Conservation (phyloP, 345 rosid species). For the Pseudoturritis turrita region DNA sequence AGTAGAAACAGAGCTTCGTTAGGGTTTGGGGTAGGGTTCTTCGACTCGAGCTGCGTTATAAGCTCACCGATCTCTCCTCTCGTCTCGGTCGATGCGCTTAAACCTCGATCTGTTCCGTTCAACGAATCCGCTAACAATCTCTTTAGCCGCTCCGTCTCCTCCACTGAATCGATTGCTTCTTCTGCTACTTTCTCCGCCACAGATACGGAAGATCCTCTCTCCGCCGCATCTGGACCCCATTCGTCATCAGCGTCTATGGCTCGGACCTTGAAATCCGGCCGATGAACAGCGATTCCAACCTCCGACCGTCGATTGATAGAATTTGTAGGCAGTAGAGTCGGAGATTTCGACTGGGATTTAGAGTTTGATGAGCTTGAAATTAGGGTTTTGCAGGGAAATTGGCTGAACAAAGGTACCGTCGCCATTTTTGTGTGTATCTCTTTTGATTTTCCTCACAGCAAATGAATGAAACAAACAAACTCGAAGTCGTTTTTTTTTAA, state of each 20-base stretch:
- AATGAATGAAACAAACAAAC: background rate
- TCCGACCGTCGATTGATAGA: slow-evolving; percentile 9
- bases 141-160: slow-evolving; percentile 60
- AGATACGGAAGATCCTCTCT: slow-evolving; percentile 22
- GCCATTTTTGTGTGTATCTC: slow-evolving; percentile 38
- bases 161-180: slow-evolving; percentile 36
- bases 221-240: slow-evolving; percentile 32
- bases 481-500: background rate
- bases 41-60: slow-evolving; percentile 77
- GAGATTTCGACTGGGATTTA: slow-evolving; percentile 19
- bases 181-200: slow-evolving; percentile 38
- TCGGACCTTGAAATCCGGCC: slow-evolving; percentile 30
- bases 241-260: slow-evolving; percentile 32
- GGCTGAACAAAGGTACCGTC: slow-evolving; percentile 39
- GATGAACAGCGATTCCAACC: slow-evolving; percentile 9
- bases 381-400: slow-evolving; percentile 42
- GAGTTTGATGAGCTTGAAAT: background rate
- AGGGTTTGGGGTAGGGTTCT: slow-evolving; percentile 82
- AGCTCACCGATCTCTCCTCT: slow-evolving; percentile 88
- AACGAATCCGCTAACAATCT: slow-evolving; percentile 52
- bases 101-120: slow-evolving; percentile 76
- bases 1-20: slow-evolving; percentile 75
- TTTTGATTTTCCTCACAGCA: background rate
- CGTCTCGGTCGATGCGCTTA: slow-evolving; percentile 72
- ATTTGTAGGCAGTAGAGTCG: background rate